Evolutionary conservation across 495 filamentous ascomycete genomes (phyloP), one percentile per base, ranked within the genome.

Genomic region (Neurospora tetraspora): DNA sequence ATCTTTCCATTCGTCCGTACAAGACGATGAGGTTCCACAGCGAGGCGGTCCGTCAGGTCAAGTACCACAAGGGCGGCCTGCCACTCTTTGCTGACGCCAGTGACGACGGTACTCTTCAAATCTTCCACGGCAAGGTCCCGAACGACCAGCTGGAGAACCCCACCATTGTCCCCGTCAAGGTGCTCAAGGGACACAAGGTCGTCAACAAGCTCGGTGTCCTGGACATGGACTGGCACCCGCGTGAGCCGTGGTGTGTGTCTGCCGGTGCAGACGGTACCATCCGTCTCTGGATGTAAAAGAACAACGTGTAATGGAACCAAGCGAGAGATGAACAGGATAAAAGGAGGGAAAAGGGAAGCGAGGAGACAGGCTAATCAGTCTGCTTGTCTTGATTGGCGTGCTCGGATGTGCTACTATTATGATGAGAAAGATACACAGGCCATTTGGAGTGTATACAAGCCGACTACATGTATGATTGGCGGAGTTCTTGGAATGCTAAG

Each of bases 41-140:
- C 76, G 92, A 96, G 82, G 96, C 96, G 68, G 94, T 99, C 73
- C 89, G 96, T 20, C 87, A 89, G 11, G 96, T 98, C 23, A 88
- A 87, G 76, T 98, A 92, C 82, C 96, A 99, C 81, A 89, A 88
- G 70, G 90, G 92, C 72, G 90, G 90, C 1, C 87, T 95, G 73
- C 96, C 96, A 37, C 86, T 98, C 37, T 98, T 98, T 78, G 94
- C 92, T 6, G 94, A 97, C 75, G 93, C 92, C 61, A 93, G 91
- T 81, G 96, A 99, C 78, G 96, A 99, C 82, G 96, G 96, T 34
- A 93, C 89, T 37, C 79, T 98, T 73, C 96, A 98, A 83, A 91
- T 99, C 40, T 98, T 98, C 86, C 96, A 99, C 81, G 96, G 94
- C 71, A 96, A 92, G 81, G 95, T 98, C 39, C 93, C 94, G 39